Evolutionary conservation across 805 yeast genomes (phyloP).

Genomic region (Starmerella cellae): DNA sequence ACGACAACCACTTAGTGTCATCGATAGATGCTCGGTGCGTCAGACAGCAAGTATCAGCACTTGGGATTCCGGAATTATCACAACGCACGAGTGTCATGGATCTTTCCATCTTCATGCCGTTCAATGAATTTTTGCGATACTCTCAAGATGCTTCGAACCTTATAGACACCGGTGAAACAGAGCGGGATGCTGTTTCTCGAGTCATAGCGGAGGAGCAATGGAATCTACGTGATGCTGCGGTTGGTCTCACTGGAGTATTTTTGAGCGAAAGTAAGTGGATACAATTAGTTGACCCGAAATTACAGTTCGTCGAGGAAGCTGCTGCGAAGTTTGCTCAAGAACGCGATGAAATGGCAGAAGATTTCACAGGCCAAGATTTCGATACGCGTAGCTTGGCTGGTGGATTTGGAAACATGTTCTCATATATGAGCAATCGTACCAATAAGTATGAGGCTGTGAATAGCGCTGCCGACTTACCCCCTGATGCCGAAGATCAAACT

Average conservation of each 20-base stretch:
- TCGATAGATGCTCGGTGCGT: slow-evolving; percentile 34
- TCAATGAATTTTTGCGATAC: slow-evolving; percentile 27
- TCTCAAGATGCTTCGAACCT: slow-evolving; percentile 12
- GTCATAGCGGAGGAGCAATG: slow-evolving; percentile 25
- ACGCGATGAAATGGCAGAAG: slow-evolving; percentile 10
- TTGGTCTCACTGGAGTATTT: slow-evolving; percentile 32
- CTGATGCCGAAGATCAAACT: slow-evolving; percentile 24
- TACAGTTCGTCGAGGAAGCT: slow-evolving; percentile 27
- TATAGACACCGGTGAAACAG: slow-evolving; percentile 16
- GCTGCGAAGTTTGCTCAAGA: slow-evolving; percentile 21
- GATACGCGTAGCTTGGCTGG: slow-evolving; percentile 27
- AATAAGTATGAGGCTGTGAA: slow-evolving; percentile 9
- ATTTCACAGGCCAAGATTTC: slow-evolving; percentile 24
- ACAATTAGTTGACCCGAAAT: slow-evolving; percentile 29
- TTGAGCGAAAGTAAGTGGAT: slow-evolving; percentile 33
- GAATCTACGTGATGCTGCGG: slow-evolving; percentile 29
- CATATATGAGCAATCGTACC: slow-evolving; percentile 14
- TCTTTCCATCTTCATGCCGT: slow-evolving; percentile 30
- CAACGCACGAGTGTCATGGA: slow-evolving; percentile 30
- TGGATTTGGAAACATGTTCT: slow-evolving; percentile 30
- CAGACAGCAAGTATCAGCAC: slow-evolving; percentile 31
- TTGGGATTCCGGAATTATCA: slow-evolving; percentile 32
- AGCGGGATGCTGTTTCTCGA: slow-evolving; percentile 26
- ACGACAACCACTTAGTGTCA: slow-evolving; percentile 29
- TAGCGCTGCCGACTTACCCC: slow-evolving; percentile 22